Conservation (phyloP, 2,329 filamentous ascomycete genomes). For the Malbranchea zuffiana region DNA sequence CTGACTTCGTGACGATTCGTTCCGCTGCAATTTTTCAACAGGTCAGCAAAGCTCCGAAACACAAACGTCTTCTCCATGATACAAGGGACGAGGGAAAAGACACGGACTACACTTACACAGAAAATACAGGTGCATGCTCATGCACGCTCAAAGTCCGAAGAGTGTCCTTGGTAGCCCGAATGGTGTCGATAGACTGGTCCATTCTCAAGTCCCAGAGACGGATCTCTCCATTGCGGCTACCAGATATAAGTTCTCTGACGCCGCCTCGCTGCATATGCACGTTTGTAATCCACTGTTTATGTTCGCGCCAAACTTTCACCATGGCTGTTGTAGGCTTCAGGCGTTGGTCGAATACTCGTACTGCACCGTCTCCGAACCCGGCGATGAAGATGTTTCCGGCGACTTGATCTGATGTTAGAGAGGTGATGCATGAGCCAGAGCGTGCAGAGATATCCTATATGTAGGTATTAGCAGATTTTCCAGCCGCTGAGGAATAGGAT, state of each 20-base stretch:
- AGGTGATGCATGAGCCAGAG: slow-evolving; percentile 90
- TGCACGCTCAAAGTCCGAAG: slow-evolving; percentile 82
- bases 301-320: slow-evolving; percentile 95
- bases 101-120: slow-evolving; percentile 54
- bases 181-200: slow-evolving; percentile 62
- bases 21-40: slow-evolving; percentile 52
- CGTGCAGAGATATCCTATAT: slow-evolving; percentile 75
- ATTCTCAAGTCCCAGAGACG: slow-evolving; percentile 93
- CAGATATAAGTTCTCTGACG: slow-evolving; percentile 78
- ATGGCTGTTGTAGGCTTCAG: slow-evolving; percentile 75
- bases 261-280: slow-evolving; percentile 96
- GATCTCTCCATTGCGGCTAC: slow-evolving; percentile 84
- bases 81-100: slow-evolving; percentile 7
- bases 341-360: slow-evolving; percentile 87
- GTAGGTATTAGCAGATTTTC: slow-evolving; percentile 6
- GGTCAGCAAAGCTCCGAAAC: slow-evolving; percentile 10
- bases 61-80: neutral
- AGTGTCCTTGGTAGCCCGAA: slow-evolving; percentile 64
- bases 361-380: slow-evolving; percentile 88
- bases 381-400: slow-evolving; percentile 93
- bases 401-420: slow-evolving; percentile 92
- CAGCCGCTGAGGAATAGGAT: neutral
- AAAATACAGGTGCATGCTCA: slow-evolving; percentile 93
- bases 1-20: slow-evolving; percentile 81
- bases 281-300: slow-evolving; percentile 89